Conservation (phyloP, 2,329 filamentous ascomycete species). For the Monascus ruber region DNA sequence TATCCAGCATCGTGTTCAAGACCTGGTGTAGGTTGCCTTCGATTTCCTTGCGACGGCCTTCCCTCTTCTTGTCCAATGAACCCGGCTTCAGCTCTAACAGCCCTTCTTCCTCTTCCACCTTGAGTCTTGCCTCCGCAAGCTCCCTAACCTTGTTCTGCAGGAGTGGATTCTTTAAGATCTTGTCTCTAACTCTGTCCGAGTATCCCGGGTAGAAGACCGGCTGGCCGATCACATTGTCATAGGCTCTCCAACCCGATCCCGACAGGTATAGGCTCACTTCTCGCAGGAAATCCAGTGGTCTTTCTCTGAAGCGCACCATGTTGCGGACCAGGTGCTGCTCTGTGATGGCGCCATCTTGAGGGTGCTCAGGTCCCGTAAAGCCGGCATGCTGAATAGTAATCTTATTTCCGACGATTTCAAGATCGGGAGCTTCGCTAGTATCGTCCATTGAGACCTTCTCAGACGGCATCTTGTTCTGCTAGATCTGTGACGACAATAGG, state of each 20-base stretch:
- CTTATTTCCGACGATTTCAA: slow-evolving; percentile 63
- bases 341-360: slow-evolving; percentile 36
- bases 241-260: slow-evolving; percentile 88
- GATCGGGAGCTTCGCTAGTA: slow-evolving; percentile 52
- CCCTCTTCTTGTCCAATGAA: slow-evolving; percentile 17
- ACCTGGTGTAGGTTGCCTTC: slow-evolving; percentile 66
- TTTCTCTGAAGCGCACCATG: slow-evolving; percentile 74
- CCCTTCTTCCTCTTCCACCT: slow-evolving; percentile 66
- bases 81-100: slow-evolving; percentile 39
- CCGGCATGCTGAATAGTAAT: slow-evolving; percentile 65
- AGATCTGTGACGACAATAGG: slow-evolving; percentile 1
- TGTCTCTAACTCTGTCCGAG: slow-evolving; percentile 73
- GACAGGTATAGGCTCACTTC: slow-evolving; percentile 90
- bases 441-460: slow-evolving; percentile 17
- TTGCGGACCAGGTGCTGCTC: slow-evolving; percentile 48
- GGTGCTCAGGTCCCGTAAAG: slow-evolving; percentile 30
- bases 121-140: slow-evolving; percentile 62
- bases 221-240: slow-evolving; percentile 81
- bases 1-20: slow-evolving; percentile 74
- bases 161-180: slow-evolving; percentile 64
- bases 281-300: slow-evolving; percentile 68
- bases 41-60: slow-evolving; percentile 44
- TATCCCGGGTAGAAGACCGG: slow-evolving; percentile 90
- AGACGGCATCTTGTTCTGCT: slow-evolving; percentile 16
- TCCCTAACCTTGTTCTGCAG: slow-evolving; percentile 64